phyloP scores from a whole-genome alignment of 805 yeast genomes.

The Kuraishia piskuri region DNA sequence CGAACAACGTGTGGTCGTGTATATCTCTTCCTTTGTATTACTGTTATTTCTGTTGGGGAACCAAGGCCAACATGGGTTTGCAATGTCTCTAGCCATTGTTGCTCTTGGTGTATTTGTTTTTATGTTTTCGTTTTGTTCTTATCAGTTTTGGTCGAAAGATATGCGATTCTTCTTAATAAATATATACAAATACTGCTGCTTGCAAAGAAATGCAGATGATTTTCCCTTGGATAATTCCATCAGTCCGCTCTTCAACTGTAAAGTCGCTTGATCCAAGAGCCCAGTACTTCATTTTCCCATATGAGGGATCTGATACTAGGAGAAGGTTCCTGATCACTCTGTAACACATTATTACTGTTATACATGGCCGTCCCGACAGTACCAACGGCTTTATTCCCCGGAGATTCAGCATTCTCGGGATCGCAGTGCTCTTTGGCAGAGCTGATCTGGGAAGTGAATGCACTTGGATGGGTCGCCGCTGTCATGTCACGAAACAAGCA shows the following conservation, averaged over 20 bases:
- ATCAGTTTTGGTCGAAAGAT: neutral
- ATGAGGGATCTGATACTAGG: neutral
- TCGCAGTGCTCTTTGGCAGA: too few species aligned
- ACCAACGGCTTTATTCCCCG: too few species aligned
- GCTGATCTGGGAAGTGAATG: too few species aligned
- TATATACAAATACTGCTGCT: neutral
- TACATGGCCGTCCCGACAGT: too few species aligned
- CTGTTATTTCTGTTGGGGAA: neutral
- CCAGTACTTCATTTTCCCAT: neutral
- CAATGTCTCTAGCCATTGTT: neutral
- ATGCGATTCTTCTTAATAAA: neutral
- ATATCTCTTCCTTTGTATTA: neutral
- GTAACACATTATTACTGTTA: neutral
- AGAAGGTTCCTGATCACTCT: neutral
- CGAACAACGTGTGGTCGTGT: too few species aligned
- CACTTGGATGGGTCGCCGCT: too few species aligned
- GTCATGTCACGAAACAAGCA: too few species aligned
- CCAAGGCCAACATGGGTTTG: neutral
- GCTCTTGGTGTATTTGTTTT: neutral
- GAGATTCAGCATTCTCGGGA: too few species aligned
- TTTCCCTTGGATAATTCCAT: neutral
- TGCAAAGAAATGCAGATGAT: slow-evolving; percentile 3
- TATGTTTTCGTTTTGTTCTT: neutral
- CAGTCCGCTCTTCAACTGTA: neutral
- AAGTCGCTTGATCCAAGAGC: neutral